Percentiles rank a stretch among this genome's conserved stretches.
phyloP scores from a whole-genome alignment of 108 stramenopile genomes.

The Pseudonitzschia multistriata region DNA sequence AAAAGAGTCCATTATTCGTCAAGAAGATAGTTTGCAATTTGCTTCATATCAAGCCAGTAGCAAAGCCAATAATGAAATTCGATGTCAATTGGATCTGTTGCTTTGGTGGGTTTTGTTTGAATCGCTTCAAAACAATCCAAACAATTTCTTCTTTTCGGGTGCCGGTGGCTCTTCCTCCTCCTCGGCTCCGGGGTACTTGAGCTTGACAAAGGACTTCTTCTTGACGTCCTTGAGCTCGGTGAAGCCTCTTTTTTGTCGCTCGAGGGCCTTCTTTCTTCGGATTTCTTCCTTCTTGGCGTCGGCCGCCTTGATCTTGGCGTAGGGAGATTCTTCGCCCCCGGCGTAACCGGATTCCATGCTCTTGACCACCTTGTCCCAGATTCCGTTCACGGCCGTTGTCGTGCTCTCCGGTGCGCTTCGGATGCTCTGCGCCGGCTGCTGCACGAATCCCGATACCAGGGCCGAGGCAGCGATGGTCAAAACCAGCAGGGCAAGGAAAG shows the following conservation, averaged over 20 bases:
- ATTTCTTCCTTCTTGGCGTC: neutral
- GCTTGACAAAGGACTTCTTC: slow-evolving; percentile 12
- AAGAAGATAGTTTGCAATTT: no score
- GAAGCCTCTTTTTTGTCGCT: neutral
- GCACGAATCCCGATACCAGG: neutral
- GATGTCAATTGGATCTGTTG: no score
- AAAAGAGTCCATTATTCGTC: no score
- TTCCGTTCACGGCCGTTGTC: neutral
- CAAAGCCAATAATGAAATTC: no score
- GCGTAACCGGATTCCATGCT: slow-evolving; percentile 15
- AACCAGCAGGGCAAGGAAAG: neutral
- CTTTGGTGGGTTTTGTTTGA: no score
- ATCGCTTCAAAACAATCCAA: slow-evolving; percentile 13
- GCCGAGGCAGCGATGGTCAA: neutral
- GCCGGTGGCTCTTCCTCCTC: slow-evolving; percentile 3
- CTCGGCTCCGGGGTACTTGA: slow-evolving; percentile 9
- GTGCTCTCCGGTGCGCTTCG: neutral
- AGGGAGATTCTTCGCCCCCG: slow-evolving; percentile 2
- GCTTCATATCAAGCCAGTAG: no score
- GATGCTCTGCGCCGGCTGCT: neutral
- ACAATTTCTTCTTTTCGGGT: slow-evolving; percentile 15
- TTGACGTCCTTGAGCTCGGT: slow-evolving; percentile 10
- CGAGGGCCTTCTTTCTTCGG: neutral
- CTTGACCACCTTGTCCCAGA: slow-evolving; percentile 1
- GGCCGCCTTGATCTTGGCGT: slow-evolving; percentile 7